Evolutionary conservation across 495 filamentous ascomycete genomes (phyloP).

Genomic region (Hyaloscypha variabilis): DNA sequence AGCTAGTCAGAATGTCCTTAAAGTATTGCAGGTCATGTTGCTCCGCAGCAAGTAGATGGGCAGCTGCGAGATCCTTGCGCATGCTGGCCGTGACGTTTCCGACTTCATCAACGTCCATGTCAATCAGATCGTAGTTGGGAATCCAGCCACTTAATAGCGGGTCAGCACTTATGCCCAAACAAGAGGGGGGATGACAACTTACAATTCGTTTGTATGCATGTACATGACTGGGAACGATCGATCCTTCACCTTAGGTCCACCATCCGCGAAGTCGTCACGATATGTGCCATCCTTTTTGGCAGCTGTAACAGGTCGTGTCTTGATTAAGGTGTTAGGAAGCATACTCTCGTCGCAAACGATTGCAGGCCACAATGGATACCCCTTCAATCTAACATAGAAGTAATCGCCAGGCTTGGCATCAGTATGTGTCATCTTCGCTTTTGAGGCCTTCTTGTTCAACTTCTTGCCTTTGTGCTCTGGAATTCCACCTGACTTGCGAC

Average conservation of each 20-base stretch:
- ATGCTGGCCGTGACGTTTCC: constrained; percentile 69
- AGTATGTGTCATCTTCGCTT: constrained; percentile 66
- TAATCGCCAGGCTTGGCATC: constrained; percentile 84
- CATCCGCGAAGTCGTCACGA: constrained; percentile 80
- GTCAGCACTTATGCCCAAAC: constrained; percentile 25
- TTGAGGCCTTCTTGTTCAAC: constrained; percentile 82
- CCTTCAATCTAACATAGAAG: constrained; percentile 85
- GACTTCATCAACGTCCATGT: constrained; percentile 70
- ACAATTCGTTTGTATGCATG: constrained; percentile 94
- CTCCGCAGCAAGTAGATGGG: constrained; percentile 73
- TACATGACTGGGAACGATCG: constrained; percentile 94
- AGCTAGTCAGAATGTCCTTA: constrained; percentile 73
- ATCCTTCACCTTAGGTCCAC: constrained; percentile 78
- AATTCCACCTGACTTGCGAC: constrained; percentile 66
- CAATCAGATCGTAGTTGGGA: constrained; percentile 73
- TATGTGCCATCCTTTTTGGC: constrained; percentile 78
- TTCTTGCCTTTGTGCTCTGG: constrained; percentile 76
- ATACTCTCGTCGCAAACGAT: constrained; percentile 92
- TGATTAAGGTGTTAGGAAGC: constrained; percentile 72
- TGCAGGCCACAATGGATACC: constrained; percentile 87
- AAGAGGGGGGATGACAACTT: constrained; percentile 42
- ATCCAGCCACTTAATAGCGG: constrained; percentile 73
- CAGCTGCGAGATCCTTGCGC: constrained; percentile 70
- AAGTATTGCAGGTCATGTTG: constrained; percentile 71
- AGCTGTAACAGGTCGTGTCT: constrained; percentile 78